These are phyloP conservation scores for Irpex sp. DNA, from an alignment of 1,284 basidiomycete genomes.

Conservation along the genomic window DNA sequence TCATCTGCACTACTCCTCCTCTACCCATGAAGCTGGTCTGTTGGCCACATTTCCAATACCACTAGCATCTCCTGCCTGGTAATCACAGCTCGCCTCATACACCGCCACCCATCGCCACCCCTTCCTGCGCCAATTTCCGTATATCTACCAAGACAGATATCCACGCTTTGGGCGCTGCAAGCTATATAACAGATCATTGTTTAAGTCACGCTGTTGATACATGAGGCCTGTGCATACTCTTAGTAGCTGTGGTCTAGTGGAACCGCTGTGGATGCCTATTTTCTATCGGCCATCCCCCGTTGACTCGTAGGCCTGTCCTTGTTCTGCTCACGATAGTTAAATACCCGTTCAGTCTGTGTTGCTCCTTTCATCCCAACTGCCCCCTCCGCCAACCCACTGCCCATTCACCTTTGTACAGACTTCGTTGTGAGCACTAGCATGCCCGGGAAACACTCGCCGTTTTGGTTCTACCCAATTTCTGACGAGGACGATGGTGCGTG, in stretches of 20 bases:
- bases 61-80: not conserved
- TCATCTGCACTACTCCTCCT: conserved; percentile 2
- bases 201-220: not conserved
- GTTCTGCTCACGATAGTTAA: too few species aligned
- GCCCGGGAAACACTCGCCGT: not conserved
- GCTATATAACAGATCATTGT: not conserved
- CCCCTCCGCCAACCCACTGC: too few species aligned
- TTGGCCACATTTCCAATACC: not conserved
- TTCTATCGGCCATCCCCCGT: too few species aligned
- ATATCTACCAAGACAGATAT: not conserved
- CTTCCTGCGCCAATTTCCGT: too few species aligned
- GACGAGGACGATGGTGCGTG: not conserved
- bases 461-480: not conserved
- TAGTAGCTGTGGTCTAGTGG: too few species aligned
- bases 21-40: too few species aligned
- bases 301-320: too few species aligned
- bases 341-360: too few species aligned
- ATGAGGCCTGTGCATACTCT: not conserved
- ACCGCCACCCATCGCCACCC: not conserved
- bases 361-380: too few species aligned
- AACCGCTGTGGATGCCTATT: too few species aligned
- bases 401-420: too few species aligned
- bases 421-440: not conserved
- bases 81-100: too few species aligned
- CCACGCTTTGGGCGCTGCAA: not conserved